phyloP scores from a whole-genome alignment of 73 alveolate genomes.

The Paramecium biaurelia region DNA sequence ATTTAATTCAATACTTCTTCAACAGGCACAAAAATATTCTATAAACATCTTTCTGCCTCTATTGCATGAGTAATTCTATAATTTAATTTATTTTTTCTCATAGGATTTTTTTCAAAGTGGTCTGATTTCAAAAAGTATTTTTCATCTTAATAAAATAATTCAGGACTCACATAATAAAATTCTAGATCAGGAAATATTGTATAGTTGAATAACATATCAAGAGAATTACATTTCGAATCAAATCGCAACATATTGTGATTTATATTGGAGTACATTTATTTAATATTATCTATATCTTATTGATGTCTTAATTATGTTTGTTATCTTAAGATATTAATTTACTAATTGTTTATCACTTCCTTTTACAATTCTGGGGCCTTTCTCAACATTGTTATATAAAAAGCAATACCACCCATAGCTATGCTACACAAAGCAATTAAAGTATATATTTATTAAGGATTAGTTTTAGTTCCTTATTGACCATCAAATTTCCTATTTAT shows the following conservation, averaged over 20 bases:
- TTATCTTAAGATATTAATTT: not conserved
- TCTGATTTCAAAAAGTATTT: not conserved
- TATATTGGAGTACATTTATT: not conserved
- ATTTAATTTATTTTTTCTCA: not conserved
- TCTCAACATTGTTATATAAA: not conserved
- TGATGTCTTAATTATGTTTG: constrained; percentile 4
- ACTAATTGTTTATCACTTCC: not conserved
- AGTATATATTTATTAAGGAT: not conserved
- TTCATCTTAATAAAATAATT: not conserved
- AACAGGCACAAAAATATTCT: constrained; percentile 27
- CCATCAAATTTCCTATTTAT: not conserved
- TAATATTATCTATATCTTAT: not conserved
- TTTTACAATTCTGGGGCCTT: constrained; percentile 36
- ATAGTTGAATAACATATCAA: not conserved
- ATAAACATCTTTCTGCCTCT: constrained; percentile 45
- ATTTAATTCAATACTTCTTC: not conserved
- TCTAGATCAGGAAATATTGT: constrained; percentile 36
- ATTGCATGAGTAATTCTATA: constrained; percentile 31
- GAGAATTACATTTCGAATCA: not conserved
- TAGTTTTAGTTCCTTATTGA: not conserved
- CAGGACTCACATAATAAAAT: not conserved
- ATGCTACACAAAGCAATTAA: not conserved
- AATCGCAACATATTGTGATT: not conserved
- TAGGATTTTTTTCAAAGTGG: not conserved
- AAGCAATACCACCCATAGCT: not conserved